These are phyloP conservation scores for Aspergillus novofumigatus DNA, from an alignment of 2,329 filamentous ascomycete genomes.

Conservation along the genomic window DNA sequence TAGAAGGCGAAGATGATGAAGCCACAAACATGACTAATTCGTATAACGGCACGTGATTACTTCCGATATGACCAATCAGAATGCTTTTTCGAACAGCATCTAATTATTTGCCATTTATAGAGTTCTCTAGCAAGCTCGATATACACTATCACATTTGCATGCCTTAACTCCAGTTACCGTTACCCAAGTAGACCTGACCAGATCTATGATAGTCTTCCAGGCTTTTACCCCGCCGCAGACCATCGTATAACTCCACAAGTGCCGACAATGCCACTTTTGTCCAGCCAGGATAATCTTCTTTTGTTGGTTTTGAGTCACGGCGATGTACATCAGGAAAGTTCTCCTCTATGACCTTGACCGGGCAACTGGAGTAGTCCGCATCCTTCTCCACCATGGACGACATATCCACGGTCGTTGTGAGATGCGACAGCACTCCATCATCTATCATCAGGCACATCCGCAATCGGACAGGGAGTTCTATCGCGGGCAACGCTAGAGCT, in stretches of 20 bases:
- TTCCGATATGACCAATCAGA: constrained; percentile 27
- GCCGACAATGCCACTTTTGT: constrained; percentile 21
- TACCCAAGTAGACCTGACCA: constrained; percentile 20
- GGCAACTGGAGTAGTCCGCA: constrained; percentile 13
- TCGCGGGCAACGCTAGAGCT: constrained; percentile 20
- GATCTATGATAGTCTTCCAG: constrained; percentile 23
- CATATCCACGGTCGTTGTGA: constrained; percentile 13
- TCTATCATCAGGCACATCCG: constrained; percentile 26
- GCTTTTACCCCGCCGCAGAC: constrained; percentile 19
- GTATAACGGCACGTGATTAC: constrained; percentile 27
- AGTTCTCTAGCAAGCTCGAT: background rate
- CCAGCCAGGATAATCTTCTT: constrained; percentile 21
- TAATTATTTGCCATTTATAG: background rate
- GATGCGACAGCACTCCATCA: constrained; percentile 18
- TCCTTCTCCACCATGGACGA: constrained; percentile 9
- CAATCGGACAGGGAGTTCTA: constrained; percentile 24
- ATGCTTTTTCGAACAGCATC: background rate
- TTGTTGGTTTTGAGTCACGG: constrained; percentile 9
- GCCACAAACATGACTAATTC: constrained; percentile 6
- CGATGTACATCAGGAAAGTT: constrained; percentile 24
- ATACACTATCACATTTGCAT: background rate
- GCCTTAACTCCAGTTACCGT: constrained; percentile 18
- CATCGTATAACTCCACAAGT: constrained; percentile 25
- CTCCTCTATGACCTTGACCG: constrained; percentile 27
- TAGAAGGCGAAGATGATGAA: background rate